Evolutionary conservation across 2,329 filamentous ascomycete species (phyloP).

Genomic region (Nemania sp.): DNA sequence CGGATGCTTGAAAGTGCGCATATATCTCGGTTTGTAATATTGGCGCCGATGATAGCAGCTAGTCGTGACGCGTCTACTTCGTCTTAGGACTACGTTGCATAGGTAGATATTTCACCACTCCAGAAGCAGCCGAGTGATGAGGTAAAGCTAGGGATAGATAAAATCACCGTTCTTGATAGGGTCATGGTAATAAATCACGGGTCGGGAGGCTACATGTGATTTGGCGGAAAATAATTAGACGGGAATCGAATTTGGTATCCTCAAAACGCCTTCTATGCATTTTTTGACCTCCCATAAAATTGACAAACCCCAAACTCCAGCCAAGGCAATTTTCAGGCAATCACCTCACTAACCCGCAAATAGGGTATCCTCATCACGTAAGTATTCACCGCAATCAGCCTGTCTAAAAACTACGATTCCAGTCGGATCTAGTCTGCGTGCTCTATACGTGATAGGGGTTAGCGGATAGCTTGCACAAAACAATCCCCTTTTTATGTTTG

Average conservation of each 20-base stretch:
- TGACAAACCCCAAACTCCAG: constrained; percentile 43
- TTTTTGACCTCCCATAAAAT: constrained; percentile 24
- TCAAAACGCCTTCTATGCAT: constrained; percentile 40
- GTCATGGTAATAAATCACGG: constrained; percentile 1
- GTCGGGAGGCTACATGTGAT: not conserved
- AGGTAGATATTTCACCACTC: not conserved
- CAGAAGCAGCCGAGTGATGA: not conserved
- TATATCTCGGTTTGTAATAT: not conserved
- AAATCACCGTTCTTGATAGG: not conserved
- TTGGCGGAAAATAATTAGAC: constrained; percentile 16
- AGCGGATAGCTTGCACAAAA: not conserved
- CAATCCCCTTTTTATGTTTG: not conserved
- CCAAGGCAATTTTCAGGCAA: not conserved
- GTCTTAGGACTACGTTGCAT: not conserved
- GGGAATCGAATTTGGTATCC: constrained; percentile 39
- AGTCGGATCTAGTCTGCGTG: constrained; percentile 87
- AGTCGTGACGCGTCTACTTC: not conserved
- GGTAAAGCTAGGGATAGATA: not conserved
- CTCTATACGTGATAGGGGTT: constrained; percentile 54
- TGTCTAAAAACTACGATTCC: constrained; percentile 91
- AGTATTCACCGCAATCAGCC: constrained; percentile 93
- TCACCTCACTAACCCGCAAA: constrained; percentile 62
- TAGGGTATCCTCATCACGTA: constrained; percentile 81
- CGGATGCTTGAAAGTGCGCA: not conserved
- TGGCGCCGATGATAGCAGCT: not conserved